phyloP scores from a whole-genome alignment of 169 alveolate species.

The Plasmodium fragile region DNA sequence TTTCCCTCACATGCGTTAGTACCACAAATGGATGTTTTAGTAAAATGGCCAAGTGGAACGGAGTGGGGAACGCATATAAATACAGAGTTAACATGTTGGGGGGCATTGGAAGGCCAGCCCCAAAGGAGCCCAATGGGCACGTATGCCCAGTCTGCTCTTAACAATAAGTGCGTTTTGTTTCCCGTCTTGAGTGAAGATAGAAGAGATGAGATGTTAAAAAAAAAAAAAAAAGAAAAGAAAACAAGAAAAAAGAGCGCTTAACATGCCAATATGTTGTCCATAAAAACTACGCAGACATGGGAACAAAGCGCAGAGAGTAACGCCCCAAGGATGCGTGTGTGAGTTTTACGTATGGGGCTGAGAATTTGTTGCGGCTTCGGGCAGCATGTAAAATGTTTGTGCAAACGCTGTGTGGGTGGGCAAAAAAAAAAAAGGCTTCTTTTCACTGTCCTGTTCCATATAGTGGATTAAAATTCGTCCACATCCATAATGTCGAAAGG shows the following conservation, averaged over 20 bases:
- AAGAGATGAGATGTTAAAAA: neutral
- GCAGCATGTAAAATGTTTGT: neutral
- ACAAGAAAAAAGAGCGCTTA: neutral
- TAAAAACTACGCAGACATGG: neutral
- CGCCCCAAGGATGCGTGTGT: neutral
- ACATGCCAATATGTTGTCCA: neutral
- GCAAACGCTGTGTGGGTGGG: neutral
- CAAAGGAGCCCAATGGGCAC: neutral
- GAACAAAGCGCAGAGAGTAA: neutral
- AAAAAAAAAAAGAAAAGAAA: neutral
- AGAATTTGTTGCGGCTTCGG: neutral
- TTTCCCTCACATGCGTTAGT: neutral
- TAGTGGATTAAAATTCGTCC: constrained; percentile 70
- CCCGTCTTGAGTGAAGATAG: neutral
- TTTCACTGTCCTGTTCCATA: neutral
- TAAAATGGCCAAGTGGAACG: neutral
- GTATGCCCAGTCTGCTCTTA: neutral
- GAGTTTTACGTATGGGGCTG: neutral
- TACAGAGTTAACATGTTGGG: neutral
- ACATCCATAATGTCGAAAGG: constrained; percentile 90
- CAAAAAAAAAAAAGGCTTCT: neutral
- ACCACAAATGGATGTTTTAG: neutral
- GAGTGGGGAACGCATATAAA: neutral
- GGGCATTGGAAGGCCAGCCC: neutral
- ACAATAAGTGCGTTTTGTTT: neutral